Evolutionary conservation across 2,329 filamentous ascomycete genomes (phyloP), one percentile per base, ranked within the genome.

Genomic region (Corynespora cassiicola): DNA sequence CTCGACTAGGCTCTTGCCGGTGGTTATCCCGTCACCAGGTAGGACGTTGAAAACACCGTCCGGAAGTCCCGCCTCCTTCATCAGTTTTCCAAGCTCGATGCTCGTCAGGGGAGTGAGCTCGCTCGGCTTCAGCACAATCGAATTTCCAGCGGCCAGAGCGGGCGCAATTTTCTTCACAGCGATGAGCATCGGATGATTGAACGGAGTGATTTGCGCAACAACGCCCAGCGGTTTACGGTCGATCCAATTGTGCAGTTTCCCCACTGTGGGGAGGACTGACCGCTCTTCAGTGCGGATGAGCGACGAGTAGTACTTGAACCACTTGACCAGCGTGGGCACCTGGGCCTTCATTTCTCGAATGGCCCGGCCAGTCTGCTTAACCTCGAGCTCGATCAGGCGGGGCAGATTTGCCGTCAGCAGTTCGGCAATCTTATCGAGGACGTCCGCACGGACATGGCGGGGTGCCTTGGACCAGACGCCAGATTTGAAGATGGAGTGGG

Each of bases 251-350:
- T 72, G 69, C 18, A 73, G 49, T 58, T 79, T 78, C 1, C 82
- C 82, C 17, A 69, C 70, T 3, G 85, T 87, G 0, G 86, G 85
- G 2, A 87, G 73, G 0, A 88, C 80, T 2, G 80, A 68, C 2
- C 82, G 77, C 65, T 87, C 82, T 55, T 87, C 82, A 1, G 80
- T 83, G n/a, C 85, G 79, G 20, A 86, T 75, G 1, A 87, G 59
- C 0, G 83, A 75, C 2, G 84, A 84, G 55, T 85, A 89, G 69
- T 88, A 88, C 43, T 79, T 81, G 66, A 88, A 82, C 85, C 85
- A 88, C 27, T 81, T 79, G 1, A 82, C 76, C 0, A 88, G 72
- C 1, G 79, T 81, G 0, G 81, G 80, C 5, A 86, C 79, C 59
- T 88, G 86, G 1, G 85, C 84, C 31, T 76, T 75, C 83, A 89